Base-by-base conservation (phyloP, 176 grass and related monocot genomes). In the Hyparrhenia diplandra region DNA sequence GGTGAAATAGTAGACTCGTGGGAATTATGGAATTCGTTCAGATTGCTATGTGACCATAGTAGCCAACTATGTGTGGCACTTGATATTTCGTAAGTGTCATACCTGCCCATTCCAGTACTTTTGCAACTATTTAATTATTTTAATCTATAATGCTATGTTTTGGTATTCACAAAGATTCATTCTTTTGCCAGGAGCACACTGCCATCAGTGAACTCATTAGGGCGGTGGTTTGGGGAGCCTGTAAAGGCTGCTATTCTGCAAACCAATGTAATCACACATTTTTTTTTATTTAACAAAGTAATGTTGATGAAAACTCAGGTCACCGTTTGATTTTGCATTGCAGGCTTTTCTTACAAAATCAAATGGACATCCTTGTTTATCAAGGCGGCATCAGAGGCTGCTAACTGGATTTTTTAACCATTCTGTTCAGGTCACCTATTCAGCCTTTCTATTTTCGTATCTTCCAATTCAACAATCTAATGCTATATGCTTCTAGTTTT, bases 11-110 rank as follows among this genome's bases (percentile, higher is more conserved):
- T n/a, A n/a, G n/a, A n/a, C n/a, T n/a, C 96, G 6, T 99, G 93
- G 96, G 96, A 95, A 87, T 91, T 80, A 85, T 99, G 96, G 96
- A 99, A 99, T 90, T 83, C 93, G 32, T 99, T 99, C 80, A 82
- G 93, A 74, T 78, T 95, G 32, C 72, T 99, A 45, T 99, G 96
- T 66, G 96, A 99, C 16, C 96, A 99, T 83, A 92, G 90, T 73
- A 91, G 71, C 83, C 90, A 99, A 51, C 89, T 99, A 9, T 86
- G 75, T 59, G 85, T 93, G 74, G 90, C 87, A 77, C 90, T 99
- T 67, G 96, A 99, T 86, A 82, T 99, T 91, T 74, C 67, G 96
- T 95, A 95, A 88, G 96, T 88, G 31, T 47, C 55, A 37, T 42
- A 66, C 57, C 74, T 78, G 27, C 36, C 27, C 77, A 12, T 69